These are phyloP conservation scores for Fusarium foetens DNA, from an alignment of 2,329 filamentous ascomycete genomes.

Conservation along the genomic window DNA sequence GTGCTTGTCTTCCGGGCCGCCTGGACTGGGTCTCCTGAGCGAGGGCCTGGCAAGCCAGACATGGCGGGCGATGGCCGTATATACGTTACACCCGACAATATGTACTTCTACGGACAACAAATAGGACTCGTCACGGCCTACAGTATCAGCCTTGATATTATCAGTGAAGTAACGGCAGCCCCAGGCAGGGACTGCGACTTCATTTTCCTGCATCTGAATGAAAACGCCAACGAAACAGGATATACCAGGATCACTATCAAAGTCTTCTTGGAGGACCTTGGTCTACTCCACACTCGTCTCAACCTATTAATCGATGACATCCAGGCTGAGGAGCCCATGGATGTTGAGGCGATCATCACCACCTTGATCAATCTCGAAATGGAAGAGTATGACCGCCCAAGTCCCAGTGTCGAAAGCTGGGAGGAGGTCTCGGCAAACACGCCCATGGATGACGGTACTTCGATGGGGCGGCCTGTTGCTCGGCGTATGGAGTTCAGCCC, in stretches of 20 bases:
- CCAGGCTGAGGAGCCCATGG: conserved; percentile 75
- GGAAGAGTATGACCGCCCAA: conserved; percentile 65
- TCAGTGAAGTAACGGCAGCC: conserved; percentile 89
- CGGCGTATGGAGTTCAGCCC: conserved; percentile 51
- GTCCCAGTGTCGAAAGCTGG: conserved; percentile 88
- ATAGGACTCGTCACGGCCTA: conserved; percentile 90
- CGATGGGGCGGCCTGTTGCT: conserved; percentile 50
- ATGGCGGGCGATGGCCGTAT: conserved; percentile 77
- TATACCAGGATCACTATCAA: conserved; percentile 86
- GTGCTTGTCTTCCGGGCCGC: conserved; percentile 93
- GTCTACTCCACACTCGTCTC: conserved; percentile 82
- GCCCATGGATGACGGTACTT: conserved; percentile 67
- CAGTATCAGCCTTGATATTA: conserved; percentile 76
- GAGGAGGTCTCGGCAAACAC: conserved; percentile 77
- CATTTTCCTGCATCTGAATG: conserved; percentile 81
- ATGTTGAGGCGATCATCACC: conserved; percentile 75
- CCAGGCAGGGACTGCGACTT: conserved; percentile 93
- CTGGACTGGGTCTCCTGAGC: conserved; percentile 70
- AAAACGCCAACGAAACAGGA: conserved; percentile 69
- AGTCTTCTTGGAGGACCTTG: conserved; percentile 88
- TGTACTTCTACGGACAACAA: conserved; percentile 98
- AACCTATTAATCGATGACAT: conserved; percentile 87
- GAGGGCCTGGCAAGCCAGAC: conserved; percentile 53
- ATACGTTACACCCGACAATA: conserved; percentile 85
- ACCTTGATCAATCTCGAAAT: conserved; percentile 80